Evolutionary conservation across 495 filamentous ascomycete genomes (phyloP).

Genomic region (Penicillium bovifimosum): DNA sequence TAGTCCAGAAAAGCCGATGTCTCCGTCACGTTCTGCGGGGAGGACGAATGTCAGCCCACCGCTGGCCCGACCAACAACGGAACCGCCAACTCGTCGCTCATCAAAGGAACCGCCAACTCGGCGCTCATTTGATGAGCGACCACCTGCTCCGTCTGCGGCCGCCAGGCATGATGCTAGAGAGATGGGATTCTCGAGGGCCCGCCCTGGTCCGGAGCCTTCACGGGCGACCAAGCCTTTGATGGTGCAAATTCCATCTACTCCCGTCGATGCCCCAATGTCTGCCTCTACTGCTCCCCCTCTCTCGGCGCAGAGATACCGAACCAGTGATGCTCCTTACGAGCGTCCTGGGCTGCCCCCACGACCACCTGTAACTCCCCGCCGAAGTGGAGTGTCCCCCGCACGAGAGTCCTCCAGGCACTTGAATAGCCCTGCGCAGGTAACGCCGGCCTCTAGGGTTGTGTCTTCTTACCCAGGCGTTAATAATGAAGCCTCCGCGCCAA

Average conservation of each 20-base stretch:
- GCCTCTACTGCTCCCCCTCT: constrained; percentile 23
- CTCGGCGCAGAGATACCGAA: constrained; percentile 20
- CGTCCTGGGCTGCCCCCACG: constrained; percentile 60
- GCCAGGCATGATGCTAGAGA: constrained; percentile 25
- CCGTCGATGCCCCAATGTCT: constrained; percentile 16
- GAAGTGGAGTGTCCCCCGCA: constrained; percentile 28
- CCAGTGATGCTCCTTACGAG: constrained; percentile 40
- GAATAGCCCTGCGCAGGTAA: constrained; percentile 13
- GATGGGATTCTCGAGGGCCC: constrained; percentile 24
- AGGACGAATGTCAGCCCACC: constrained; percentile 12
- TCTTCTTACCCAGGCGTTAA: constrained; percentile 7
- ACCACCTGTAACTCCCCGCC: constrained; percentile 19
- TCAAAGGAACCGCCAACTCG: constrained; percentile 19
- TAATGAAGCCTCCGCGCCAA: constrained; percentile 13
- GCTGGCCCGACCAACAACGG: constrained; percentile 20
- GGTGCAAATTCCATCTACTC: constrained; percentile 32
- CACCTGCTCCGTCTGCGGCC: constrained; percentile 6
- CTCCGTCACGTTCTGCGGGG: constrained; percentile 14
- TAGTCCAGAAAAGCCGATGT: constrained; percentile 56
- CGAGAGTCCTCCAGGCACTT: constrained; percentile 20
- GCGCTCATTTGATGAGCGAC: constrained; percentile 28
- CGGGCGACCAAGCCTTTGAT: constrained; percentile 29
- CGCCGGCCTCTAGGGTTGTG: constrained; percentile 16
- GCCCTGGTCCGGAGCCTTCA: constrained; percentile 24
- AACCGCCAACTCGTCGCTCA: constrained; percentile 22